Evolutionary conservation across 2,329 filamentous ascomycete species (phyloP), one percentile per base, ranked within the genome.

Genomic region (Fusarium stilboides): DNA sequence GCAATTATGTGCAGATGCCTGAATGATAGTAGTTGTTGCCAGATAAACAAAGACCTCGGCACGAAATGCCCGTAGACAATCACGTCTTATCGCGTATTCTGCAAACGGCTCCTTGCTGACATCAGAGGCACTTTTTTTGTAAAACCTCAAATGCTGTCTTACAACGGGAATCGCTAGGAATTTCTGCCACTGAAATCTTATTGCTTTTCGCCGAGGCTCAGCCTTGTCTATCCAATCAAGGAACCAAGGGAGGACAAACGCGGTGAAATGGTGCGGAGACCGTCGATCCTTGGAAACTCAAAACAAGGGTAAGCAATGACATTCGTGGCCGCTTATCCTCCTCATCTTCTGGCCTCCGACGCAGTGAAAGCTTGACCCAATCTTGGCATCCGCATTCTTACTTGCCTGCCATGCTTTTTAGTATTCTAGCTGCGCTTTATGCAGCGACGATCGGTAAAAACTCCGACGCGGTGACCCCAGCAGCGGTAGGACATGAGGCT

Each of bases 381-480:
- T 42, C 46, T 45, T 46, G 44, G 43, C 34, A 40, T n/a, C 34
- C n/a, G 40, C 19, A 15, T 20, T 26, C 26, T 45, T 24, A 26
- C 33, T 12, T 31, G 20, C 22, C 39, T n/a, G 22, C 12, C 8
- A 69, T 69, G 67, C 51, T 62, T 45, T 33, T 69, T n/a, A 15
- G 39, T 22, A 22, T 68, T 7, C 13, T 68, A 1, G 39, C 51
- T 10, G 51, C 64, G 14, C 19, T 44, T 3, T 4, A 57, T 24
- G 51, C 67, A 42, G 62, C 57, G 43, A 57, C 44, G 26, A 57
- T 70, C 50, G 55, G 42, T 24, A 47, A 46, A 51, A 56, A 44
- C 40, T 45, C 57, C 43, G 45, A 43, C 17, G 57, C n/a, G 13
- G 53, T 51, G 33, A 24, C 26, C 17, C 42, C 34, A 19, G 34